Evolutionary conservation across 129 eudicot genomes (phyloP), one percentile per base, ranked within the genome.

Genomic region (Flaveria sonorensis): DNA sequence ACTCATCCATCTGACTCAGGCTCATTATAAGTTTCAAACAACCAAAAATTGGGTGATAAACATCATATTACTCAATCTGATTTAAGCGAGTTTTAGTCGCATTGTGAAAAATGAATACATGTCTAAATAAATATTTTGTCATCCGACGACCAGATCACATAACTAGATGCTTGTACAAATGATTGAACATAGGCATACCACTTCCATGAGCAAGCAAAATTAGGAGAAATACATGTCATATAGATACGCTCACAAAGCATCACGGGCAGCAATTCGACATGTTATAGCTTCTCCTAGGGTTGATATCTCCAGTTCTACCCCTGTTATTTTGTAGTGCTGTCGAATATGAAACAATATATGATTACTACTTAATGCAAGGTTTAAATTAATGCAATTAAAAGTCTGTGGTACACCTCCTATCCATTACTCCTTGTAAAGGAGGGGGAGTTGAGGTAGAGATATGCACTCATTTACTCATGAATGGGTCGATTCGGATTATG

Each of bases 251-350:
- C 80, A 93, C 80, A 90, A 77, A 23, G 97, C 89, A 78, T 91
- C 98, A 23, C 98, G 91, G 23, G 96, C 88, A 84, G 98, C 97
- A 85, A 93, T 87, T 66, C 98, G 81, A 86, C 97, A 91, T 39
- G 87, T 83, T 82, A 91, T 91, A 70, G 98, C 96, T 79, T 93
- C 98, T 43, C 88, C 87, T 50, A 89, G 80, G 6, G 98, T 87
- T 42, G 97, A 92, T 80, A 93, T 76, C 23, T 78, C 88, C 74
- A 87, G 73, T 84, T 91, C 98, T 47, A 62, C 77, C 23, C 79
- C 81, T 2, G 98, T 51, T 67, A 91, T 86, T 85, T 91, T 93
- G 86, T 90, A 93, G 74, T 88, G 97, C 98, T 93, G 88, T 20
- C 20, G 23, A 63, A 61, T 16, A 75, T 48, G 50, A 75, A 81